Evolutionary conservation across 2,329 filamentous ascomycete genomes (phyloP).

Genomic region (Fusarium mangiferae): DNA sequence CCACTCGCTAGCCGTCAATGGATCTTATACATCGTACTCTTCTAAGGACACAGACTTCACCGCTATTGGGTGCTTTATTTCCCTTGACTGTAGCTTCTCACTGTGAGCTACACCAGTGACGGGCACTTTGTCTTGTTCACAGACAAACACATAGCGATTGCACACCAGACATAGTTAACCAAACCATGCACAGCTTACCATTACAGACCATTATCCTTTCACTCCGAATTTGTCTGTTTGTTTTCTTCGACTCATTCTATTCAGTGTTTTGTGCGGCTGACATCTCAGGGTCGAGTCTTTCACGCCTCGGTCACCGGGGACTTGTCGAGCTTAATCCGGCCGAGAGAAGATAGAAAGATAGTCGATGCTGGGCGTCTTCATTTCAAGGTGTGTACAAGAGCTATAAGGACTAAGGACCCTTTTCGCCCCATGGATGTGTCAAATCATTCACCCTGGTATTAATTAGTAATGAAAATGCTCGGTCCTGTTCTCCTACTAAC

Average conservation of each 20-base stretch:
- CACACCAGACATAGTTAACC: background rate
- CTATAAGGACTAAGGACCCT: too few relatives aligned
- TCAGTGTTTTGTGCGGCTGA: too few relatives aligned
- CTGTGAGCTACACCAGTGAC: background rate
- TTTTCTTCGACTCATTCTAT: too few relatives aligned
- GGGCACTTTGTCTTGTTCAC: background rate
- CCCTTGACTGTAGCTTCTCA: too few relatives aligned
- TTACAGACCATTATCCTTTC: background rate
- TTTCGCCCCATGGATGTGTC: background rate
- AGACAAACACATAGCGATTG: background rate
- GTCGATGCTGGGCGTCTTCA: too few relatives aligned
- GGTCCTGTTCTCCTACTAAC: rapidly evolving
- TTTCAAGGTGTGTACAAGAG: too few relatives aligned
- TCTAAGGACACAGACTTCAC: background rate
- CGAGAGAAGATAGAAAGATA: too few relatives aligned
- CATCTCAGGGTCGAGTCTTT: too few relatives aligned
- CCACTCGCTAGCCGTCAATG: background rate
- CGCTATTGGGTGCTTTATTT: rapidly evolving
- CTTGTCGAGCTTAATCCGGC: too few relatives aligned
- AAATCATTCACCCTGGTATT: background rate
- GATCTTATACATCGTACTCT: background rate
- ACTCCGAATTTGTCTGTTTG: too few relatives aligned
- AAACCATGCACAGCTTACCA: background rate
- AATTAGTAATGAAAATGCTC: rapidly evolving
- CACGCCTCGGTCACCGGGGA: too few relatives aligned